phyloP scores from a whole-genome alignment of 202 grass and related monocot species.

The Digitaria exilis region DNA sequence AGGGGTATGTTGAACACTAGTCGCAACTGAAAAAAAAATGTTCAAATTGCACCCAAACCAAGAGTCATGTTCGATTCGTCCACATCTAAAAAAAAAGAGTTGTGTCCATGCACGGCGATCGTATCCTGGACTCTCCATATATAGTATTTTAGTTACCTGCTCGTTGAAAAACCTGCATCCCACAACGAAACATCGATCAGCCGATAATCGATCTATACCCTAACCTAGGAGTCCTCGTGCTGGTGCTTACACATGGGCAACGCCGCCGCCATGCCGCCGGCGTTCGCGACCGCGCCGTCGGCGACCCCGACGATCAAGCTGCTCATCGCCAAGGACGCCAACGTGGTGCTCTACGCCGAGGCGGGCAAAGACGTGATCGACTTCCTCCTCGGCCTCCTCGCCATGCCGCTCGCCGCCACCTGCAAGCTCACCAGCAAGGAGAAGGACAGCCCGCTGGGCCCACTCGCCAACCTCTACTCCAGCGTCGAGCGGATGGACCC shows the following conservation, averaged over 20 bases:
- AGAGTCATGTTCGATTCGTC: background rate
- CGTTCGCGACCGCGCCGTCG: background rate
- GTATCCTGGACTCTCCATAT: background rate
- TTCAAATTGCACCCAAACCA: background rate
- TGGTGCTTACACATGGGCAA: slow-evolving; percentile 19
- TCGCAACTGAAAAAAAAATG: background rate
- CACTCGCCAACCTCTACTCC: background rate
- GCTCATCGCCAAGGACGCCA: background rate
- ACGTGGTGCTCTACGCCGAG: background rate
- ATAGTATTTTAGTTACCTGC: background rate
- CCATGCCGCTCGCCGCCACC: slow-evolving; percentile 18
- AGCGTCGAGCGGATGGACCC: background rate
- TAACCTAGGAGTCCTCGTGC: background rate
- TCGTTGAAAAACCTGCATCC: background rate
- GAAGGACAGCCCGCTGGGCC: background rate
- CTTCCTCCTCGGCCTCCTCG: slow-evolving; percentile 51
- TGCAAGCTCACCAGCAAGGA: slow-evolving; percentile 1
- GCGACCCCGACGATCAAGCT: slow-evolving; percentile 28
- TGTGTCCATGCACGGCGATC: background rate
- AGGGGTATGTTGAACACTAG: background rate
- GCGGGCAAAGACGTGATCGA: slow-evolving; percentile 45
- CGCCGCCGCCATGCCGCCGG: background rate
- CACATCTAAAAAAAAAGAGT: background rate
- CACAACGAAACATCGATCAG: background rate
- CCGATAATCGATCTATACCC: background rate